Conservation (phyloP, 441 rosid genomes). For the Erodium trifolium region DNA sequence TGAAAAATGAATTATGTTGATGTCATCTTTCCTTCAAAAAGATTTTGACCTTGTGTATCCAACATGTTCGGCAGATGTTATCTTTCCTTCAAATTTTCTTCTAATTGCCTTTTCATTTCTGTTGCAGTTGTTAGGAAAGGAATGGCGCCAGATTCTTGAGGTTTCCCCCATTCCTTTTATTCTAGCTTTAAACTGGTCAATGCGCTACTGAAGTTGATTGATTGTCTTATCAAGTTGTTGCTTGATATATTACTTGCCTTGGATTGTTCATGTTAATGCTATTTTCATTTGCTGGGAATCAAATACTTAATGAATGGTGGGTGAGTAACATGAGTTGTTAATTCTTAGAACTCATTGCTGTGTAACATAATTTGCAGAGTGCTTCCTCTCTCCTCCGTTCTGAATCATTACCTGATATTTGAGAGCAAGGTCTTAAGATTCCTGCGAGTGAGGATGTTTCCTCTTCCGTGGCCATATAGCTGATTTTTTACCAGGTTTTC, state of each 20-base stretch:
- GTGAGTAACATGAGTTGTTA: constrained; percentile 14
- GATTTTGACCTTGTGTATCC: background rate
- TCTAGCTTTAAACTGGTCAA: background rate
- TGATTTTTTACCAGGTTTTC: constrained; percentile 45
- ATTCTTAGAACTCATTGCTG: constrained; percentile 30
- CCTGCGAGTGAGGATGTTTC: constrained; percentile 36
- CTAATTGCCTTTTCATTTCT: constrained; percentile 10
- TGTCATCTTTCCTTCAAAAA: no score
- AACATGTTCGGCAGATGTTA: background rate
- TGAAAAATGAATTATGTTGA: background rate
- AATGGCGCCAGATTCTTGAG: constrained; percentile 80
- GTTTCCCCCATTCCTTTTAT: constrained; percentile 27
- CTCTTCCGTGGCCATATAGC: constrained; percentile 45
- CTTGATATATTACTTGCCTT: constrained; percentile 3
- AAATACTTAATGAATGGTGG: constrained; percentile 11
- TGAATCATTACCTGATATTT: constrained; percentile 41
- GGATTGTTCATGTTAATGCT: constrained; percentile 8
- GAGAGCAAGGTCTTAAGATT: constrained; percentile 26
- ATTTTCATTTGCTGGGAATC: constrained; percentile 11
- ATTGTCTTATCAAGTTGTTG: background rate
- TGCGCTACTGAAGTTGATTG: background rate
- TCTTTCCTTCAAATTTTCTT: constrained; percentile 9
- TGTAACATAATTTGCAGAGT: constrained; percentile 48
- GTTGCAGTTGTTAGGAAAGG: constrained; percentile 60
- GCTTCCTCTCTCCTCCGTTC: constrained; percentile 24